Percentiles rank a stretch among this genome's conserved stretches.
phyloP scores from a whole-genome alignment of 352 stramenopile genomes.

The Pythium grandisporangium region DNA sequence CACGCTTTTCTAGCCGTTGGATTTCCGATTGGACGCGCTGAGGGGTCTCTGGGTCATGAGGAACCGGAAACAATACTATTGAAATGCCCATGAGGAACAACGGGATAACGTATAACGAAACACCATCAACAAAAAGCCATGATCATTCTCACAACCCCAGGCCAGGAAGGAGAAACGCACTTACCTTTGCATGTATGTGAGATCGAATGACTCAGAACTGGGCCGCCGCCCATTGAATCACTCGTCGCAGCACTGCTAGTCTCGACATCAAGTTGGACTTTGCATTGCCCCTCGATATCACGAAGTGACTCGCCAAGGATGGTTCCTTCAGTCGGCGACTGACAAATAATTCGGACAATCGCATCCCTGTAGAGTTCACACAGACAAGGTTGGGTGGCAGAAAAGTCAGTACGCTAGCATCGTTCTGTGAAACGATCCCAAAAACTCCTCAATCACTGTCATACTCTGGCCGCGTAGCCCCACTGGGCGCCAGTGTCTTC shows the following conservation, averaged over 20 bases:
- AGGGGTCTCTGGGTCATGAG: conserved; percentile 54
- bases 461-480: conserved; percentile 8
- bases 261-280: not conserved
- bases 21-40: conserved; percentile 56
- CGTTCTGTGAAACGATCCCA: no score
- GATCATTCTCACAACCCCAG: no score
- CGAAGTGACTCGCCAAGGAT: conserved; percentile 3
- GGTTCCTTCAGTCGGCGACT: not conserved
- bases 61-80: conserved; percentile 54
- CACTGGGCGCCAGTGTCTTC: conserved; percentile 54
- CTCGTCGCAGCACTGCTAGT: not conserved
- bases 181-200: conserved; percentile 18
- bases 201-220: conserved; percentile 15
- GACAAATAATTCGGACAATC: conserved; percentile 1
- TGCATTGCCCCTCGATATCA: conserved; percentile 12
- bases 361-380: conserved; percentile 5
- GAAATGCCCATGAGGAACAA: no score
- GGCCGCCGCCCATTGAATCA: not conserved
- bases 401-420: no score
- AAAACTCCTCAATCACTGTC: no score
- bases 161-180: no score
- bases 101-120: not conserved
- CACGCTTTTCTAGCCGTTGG: conserved; percentile 50
- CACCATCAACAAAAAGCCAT: not conserved
- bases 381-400: no score